phyloP scores from a whole-genome alignment of 2,329 filamentous ascomycete species.

The Cladosporium sp. region DNA sequence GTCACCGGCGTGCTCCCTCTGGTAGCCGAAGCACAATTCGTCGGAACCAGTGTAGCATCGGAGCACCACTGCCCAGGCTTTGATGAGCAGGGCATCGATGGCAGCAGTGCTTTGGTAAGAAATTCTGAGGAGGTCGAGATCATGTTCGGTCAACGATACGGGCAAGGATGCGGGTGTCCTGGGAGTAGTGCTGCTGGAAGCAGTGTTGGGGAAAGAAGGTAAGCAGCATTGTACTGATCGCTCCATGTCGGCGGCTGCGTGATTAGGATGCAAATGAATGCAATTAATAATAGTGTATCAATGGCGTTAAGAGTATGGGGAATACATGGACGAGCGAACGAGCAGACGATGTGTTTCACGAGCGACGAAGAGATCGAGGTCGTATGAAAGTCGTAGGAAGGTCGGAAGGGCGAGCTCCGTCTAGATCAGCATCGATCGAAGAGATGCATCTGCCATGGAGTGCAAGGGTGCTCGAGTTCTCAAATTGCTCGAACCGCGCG shows the following conservation, averaged over 20 bases:
- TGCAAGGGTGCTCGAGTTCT: neutral
- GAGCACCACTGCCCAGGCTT: constrained; percentile 6
- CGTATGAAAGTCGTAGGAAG: too few species aligned
- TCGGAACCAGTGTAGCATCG: constrained; percentile 9
- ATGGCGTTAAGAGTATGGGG: neutral
- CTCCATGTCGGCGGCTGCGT: constrained; percentile 2
- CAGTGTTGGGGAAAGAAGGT: constrained; percentile 3
- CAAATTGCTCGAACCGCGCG: neutral
- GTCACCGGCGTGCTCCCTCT: neutral
- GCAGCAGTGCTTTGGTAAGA: constrained; percentile 2
- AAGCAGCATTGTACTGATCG: constrained; percentile 7
- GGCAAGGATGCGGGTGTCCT: constrained; percentile 4
- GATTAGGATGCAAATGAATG: neutral
- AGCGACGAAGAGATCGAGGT: too few species aligned
- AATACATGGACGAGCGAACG: neutral
- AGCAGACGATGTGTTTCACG: neutral
- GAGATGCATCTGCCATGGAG: neutral
- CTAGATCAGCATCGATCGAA: constrained; percentile 1
- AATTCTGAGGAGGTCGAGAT: constrained; percentile 5
- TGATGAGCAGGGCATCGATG: constrained; percentile 5
- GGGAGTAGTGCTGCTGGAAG: neutral
- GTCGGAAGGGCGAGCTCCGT: neutral
- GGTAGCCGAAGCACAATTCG: neutral
- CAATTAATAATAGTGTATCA: constrained; percentile 1
- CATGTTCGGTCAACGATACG: constrained; percentile 7